Percentiles rank a stretch among this genome's conserved stretches.
Evolutionary conservation across 73 alveolate species (phyloP).

Genomic region (Blepharisma japonicum): DNA sequence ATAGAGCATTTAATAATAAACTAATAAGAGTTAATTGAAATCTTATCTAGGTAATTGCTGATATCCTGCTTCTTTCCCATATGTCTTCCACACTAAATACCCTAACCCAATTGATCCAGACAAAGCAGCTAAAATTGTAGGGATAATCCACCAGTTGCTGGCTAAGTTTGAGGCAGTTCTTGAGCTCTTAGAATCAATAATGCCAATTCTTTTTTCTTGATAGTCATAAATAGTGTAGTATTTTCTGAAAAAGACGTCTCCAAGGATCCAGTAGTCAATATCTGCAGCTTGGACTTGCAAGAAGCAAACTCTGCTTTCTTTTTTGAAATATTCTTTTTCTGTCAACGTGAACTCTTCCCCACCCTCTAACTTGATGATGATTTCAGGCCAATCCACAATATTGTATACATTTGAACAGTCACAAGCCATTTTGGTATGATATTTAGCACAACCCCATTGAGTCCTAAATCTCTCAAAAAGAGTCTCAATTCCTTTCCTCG

Average conservation of each 20-base stretch:
- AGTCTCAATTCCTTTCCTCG: not conserved
- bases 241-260: constrained; percentile 7
- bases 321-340: constrained; percentile 1
- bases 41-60: too few species aligned
- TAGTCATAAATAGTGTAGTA: constrained; percentile 1
- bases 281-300: constrained; percentile 6
- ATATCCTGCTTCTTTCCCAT: too few species aligned
- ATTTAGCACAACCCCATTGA: not conserved
- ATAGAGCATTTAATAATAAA: too few species aligned
- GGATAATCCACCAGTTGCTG: constrained; percentile 25
- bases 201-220: not conserved
- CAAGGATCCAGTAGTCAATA: constrained; percentile 23
- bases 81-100: too few species aligned
- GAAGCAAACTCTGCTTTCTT: not conserved
- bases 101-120: too few species aligned
- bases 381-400: constrained; percentile 2
- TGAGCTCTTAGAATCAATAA: not conserved
- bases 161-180: not conserved
- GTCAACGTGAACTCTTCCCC: not conserved
- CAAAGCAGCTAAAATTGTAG: not conserved
- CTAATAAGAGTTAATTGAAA: too few species aligned
- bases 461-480: constrained; percentile 13
- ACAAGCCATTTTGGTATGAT: constrained; percentile 7
- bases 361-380: not conserved
- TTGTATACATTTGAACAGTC: constrained; percentile 9